Percentiles rank a stretch among this genome's conserved stretches.
phyloP scores from a whole-genome alignment of 2,329 filamentous ascomycete species.

The Botrytis cinerea region DNA sequence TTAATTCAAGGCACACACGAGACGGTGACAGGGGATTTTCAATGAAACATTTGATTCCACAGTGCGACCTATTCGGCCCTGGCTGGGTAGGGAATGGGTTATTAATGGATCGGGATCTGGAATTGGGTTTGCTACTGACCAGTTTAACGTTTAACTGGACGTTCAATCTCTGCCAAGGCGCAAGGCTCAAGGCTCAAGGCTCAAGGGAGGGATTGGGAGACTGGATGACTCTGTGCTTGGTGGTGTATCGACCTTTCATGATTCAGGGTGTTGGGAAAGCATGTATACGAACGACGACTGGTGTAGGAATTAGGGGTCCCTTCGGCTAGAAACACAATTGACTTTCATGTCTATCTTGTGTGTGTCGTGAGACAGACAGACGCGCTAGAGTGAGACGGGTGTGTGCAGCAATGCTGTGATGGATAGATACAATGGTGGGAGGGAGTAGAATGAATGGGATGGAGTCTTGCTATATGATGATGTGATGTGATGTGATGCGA shows the following conservation, averaged over 20 bases:
- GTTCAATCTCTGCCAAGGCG: background rate
- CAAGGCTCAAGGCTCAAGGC: background rate
- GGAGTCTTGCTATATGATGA: background rate
- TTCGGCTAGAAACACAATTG: background rate
- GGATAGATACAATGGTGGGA: too few relatives aligned
- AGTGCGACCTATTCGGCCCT: background rate
- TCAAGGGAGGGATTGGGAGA: background rate
- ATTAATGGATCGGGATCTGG: background rate
- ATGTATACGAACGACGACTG: background rate
- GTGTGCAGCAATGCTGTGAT: too few relatives aligned
- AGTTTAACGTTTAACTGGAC: background rate
- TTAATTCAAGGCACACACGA: background rate
- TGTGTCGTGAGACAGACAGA: background rate
- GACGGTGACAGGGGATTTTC: background rate
- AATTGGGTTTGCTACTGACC: fast-evolving
- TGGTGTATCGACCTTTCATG: background rate
- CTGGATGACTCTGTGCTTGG: background rate
- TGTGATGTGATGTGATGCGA: background rate
- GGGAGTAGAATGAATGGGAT: background rate
- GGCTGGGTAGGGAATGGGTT: background rate
- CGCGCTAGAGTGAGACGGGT: background rate
- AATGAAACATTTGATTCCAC: background rate
- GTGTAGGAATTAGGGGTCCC: background rate
- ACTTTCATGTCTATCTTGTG: background rate
- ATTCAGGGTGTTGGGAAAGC: background rate